phyloP scores from a whole-genome alignment of 2,329 filamentous ascomycete species.

The Claviceps maximensis region DNA sequence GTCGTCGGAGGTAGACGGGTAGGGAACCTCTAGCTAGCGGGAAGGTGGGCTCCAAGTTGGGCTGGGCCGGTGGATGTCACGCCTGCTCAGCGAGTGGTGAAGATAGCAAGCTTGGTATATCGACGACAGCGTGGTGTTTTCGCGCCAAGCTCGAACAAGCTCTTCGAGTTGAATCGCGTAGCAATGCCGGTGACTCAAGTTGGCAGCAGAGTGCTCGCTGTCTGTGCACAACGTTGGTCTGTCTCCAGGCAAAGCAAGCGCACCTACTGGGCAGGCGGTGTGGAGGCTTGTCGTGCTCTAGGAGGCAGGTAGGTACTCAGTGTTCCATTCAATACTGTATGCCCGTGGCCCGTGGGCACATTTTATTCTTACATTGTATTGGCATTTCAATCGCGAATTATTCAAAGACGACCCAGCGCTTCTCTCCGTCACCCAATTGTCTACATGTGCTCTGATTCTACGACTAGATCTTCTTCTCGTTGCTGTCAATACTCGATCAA shows the following conservation, averaged over 20 bases:
- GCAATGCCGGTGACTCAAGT: background rate
- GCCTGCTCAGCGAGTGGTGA: background rate
- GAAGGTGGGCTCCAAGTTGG: background rate
- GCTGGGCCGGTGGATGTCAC: background rate
- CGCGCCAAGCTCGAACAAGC: background rate
- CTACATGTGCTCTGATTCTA: no score
- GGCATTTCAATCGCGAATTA: background rate
- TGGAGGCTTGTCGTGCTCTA: background rate
- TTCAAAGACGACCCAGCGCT: background rate
- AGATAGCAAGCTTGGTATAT: background rate
- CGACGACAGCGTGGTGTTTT: background rate
- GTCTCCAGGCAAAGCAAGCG: background rate
- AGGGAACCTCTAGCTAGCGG: background rate
- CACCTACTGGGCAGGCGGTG: background rate
- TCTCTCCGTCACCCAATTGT: background rate
- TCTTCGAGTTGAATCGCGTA: background rate
- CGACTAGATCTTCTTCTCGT: background rate
- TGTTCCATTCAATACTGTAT: no score
- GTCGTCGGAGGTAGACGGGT: background rate
- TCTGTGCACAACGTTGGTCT: background rate
- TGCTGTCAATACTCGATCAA: background rate
- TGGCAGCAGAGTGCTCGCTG: background rate
- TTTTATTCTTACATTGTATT: background rate
- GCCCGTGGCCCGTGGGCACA: background rate
- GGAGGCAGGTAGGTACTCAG: background rate